Evolutionary conservation across 805 yeast species (phyloP), one percentile per base, ranked within the genome.

Genomic region (Suhomyces kilbournensis): DNA sequence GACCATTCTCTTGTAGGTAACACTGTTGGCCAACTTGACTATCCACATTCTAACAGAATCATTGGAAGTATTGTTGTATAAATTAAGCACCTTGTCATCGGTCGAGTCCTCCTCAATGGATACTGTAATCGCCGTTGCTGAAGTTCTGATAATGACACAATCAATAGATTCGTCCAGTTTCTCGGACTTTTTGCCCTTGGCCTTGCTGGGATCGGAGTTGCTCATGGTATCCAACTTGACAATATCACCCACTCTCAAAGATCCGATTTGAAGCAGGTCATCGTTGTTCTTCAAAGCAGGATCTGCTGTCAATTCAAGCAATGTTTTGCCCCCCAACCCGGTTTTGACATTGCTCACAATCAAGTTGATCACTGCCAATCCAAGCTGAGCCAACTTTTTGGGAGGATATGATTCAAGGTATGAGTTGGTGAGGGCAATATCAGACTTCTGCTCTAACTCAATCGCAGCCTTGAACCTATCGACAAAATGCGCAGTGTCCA

Each of bases 1-100:
- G 50, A 83, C 82, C 96, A 91, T 90, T 56, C 96, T 66, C 60
- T 85, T 85, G 63, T 86, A 85, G 0, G 94, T 86, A 23, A 86
- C 74, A 14, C 88, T 84, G 66, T 88, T 87, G 30, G 82, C 76
- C 28, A 86, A 67, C 60, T 86, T 82, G 12, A 83, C 85, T 1
- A 92, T 61, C 88, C 93, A 88, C 48, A 86, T 66, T 48, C 86
- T 75, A 3, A 61, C 61, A 44, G 52, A 53, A 45, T 71, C 77
- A 47, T 60, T 64, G n/a, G 61, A 64, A 2, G 77, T 71, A 48
- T 74, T 72, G 53, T 78, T 80, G 47, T 72, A 69, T 7, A 86
- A 67, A 10, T 66, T 65, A 23, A 82, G 66, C 2, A 84, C 71
- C 15, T 74, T 74, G 1, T 71, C 77, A 22, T 82, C 85, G 2